A percentile compares a stretch with the other conserved stretches of the same genome.
These are phyloP conservation scores for Backusella luteola DNA, from an alignment of 192 early-diverging fungal genomes.

Conservation along the genomic window DNA sequence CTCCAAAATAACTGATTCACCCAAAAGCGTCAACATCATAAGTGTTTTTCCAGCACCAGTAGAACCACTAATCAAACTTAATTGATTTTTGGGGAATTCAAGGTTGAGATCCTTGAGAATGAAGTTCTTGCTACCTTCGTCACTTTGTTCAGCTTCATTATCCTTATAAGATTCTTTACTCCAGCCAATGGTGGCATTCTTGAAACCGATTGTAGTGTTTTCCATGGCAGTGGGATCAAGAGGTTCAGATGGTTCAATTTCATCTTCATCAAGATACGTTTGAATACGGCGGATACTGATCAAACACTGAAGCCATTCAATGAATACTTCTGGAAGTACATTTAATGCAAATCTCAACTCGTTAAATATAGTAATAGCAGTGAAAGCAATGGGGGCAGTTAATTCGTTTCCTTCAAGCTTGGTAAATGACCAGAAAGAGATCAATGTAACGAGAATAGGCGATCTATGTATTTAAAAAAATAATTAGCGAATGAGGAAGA, in stretches of 20 bases:
- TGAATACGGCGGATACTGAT: slow-evolving; percentile 59
- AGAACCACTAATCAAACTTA: slow-evolving; percentile 62
- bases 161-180: slow-evolving; percentile 50
- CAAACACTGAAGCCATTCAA: slow-evolving; percentile 64
- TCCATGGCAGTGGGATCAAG: not conserved
- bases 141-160: slow-evolving; percentile 81
- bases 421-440: slow-evolving; percentile 36
- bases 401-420: slow-evolving; percentile 45
- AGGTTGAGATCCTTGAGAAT: slow-evolving; percentile 45
- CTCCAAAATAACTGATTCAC: slow-evolving; percentile 48
- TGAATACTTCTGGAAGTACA: slow-evolving; percentile 77
- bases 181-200: slow-evolving; percentile 59
- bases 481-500: not conserved
- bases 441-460: slow-evolving; percentile 34
- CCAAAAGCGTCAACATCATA: slow-evolving; percentile 77
- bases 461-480: not conserved
- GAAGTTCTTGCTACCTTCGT: slow-evolving; percentile 68
- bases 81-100: slow-evolving; percentile 48
- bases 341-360: slow-evolving; percentile 81
- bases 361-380: slow-evolving; percentile 86
- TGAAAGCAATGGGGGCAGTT: slow-evolving; percentile 75
- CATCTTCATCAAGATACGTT: slow-evolving; percentile 44
- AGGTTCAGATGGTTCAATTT: slow-evolving; percentile 33
- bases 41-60: slow-evolving; percentile 90
- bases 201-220: slow-evolving; percentile 34